A percentile compares a stretch with the other conserved stretches of the same genome.
Evolutionary conservation across 2,329 filamentous ascomycete species (phyloP).

Genomic region (Penicillium sp.): DNA sequence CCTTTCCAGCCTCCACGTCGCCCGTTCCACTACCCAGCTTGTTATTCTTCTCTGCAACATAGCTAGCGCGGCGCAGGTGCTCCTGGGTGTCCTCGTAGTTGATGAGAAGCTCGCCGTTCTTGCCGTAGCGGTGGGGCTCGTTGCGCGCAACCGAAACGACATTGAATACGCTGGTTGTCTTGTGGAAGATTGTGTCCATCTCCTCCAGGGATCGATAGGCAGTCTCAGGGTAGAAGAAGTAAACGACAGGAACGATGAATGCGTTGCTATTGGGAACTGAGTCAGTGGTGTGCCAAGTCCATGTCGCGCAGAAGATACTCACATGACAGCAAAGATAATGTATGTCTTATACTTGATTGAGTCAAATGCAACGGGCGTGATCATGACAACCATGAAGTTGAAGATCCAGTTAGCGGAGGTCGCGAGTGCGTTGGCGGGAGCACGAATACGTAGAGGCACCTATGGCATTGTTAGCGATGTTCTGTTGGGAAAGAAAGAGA

Average conservation of each 20-base stretch:
- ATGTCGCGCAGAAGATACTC: constrained; percentile 8
- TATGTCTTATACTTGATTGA: constrained; percentile 54
- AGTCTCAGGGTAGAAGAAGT: constrained; percentile 60
- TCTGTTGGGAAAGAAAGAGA: no score
- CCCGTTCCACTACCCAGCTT: constrained; percentile 2
- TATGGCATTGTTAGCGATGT: constrained; percentile 3
- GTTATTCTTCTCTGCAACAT: constrained; percentile 16
- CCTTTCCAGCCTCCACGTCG: constrained; percentile 20
- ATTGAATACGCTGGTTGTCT: constrained; percentile 46
- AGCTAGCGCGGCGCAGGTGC: constrained; percentile 29
- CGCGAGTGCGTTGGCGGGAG: constrained; percentile 21
- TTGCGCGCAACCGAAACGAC: constrained; percentile 51
- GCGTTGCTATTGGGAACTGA: constrained; percentile 39
- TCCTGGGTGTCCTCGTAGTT: constrained; percentile 45
- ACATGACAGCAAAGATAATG: constrained; percentile 53
- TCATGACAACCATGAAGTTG: constrained; percentile 64
- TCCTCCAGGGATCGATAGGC: constrained; percentile 61
- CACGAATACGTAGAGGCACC: constrained; percentile 35
- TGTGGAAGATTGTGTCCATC: constrained; percentile 63
- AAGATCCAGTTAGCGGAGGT: constrained; percentile 37
- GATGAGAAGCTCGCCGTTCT: constrained; percentile 55
- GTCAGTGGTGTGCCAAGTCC: constrained; percentile 1
- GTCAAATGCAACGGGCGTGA: constrained; percentile 58
- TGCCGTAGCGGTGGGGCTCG: constrained; percentile 54
- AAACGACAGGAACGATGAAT: constrained; percentile 53